Evolutionary conservation across 2,329 filamentous ascomycete species (phyloP).

Genomic region (Colletotrichum australisinense): DNA sequence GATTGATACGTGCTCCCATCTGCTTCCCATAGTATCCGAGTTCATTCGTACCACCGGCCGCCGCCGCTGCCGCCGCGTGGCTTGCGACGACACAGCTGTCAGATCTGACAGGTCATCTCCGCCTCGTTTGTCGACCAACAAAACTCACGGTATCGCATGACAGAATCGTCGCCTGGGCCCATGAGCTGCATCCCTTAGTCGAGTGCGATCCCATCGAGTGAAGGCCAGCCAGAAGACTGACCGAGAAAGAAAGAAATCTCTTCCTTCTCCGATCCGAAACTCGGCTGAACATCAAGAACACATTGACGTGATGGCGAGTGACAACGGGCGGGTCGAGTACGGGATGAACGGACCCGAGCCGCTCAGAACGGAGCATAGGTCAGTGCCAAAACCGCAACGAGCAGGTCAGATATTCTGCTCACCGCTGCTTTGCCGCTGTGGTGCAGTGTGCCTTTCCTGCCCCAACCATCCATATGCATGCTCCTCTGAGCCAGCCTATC

Average conservation of each 20-base stretch:
- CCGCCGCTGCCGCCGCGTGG: conserved; percentile 14
- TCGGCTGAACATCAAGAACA: not conserved
- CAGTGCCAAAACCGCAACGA: not conserved
- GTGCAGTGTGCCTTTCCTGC: conserved; percentile 7
- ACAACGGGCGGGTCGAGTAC: not conserved
- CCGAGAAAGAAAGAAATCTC: not conserved
- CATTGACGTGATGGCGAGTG: not conserved
- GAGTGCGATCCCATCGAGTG: not conserved
- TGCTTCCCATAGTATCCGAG: not conserved
- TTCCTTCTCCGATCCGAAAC: not conserved
- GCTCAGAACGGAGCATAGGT: not conserved
- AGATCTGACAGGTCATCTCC: conserved; percentile 32
- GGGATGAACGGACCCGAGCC: not conserved
- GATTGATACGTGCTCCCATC: not conserved
- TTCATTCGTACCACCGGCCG: not conserved
- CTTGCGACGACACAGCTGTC: conserved; percentile 25
- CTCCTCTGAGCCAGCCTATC: conserved; percentile 7
- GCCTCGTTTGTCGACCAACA: conserved; percentile 25
- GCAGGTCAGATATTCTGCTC: conserved; percentile 31
- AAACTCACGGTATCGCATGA: conserved; percentile 17
- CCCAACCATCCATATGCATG: conserved; percentile 13
- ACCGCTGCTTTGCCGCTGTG: conserved; percentile 34
- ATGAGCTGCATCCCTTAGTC: not conserved
- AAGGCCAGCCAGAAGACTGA: not conserved
- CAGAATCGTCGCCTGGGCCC: not conserved